A percentile compares a stretch with the other conserved stretches of the same genome.
Evolutionary conservation across 371 early-diverging fungal genomes (phyloP).

Genomic region (Capniomyces stellatus): DNA sequence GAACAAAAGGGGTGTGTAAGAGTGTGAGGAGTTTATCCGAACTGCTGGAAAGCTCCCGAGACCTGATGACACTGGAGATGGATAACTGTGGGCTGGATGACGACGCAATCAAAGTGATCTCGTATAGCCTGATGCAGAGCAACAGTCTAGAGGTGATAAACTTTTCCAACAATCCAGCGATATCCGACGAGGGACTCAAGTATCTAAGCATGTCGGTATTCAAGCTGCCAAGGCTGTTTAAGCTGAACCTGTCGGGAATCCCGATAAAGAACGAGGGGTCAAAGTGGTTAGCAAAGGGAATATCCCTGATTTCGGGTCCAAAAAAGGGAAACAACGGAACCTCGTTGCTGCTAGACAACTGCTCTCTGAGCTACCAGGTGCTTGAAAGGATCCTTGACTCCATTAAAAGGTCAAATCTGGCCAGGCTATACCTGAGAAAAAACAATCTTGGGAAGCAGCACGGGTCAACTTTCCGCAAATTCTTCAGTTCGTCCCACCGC

Average conservation of each 20-base stretch:
- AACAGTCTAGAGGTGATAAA: background rate
- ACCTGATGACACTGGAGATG: background rate
- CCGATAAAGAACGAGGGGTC: background rate
- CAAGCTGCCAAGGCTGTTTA: background rate
- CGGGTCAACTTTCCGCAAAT: background rate
- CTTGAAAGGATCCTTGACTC: background rate
- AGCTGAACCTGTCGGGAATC: background rate
- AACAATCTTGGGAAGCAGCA: background rate
- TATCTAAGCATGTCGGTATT: background rate
- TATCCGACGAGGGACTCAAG: background rate
- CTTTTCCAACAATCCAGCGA: background rate
- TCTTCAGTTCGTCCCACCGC: background rate
- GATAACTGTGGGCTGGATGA: background rate
- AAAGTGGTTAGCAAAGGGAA: background rate
- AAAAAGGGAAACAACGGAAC: background rate
- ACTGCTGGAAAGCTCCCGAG: background rate
- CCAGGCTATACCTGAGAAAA: background rate
- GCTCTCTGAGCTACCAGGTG: background rate
- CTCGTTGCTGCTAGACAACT: background rate
- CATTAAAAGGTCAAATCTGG: background rate
- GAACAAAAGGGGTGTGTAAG: background rate
- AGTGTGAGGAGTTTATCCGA: background rate
- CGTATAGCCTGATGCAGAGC: background rate
- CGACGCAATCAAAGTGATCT: background rate
- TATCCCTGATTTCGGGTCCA: background rate